Conservation (phyloP, 1,284 basidiomycete genomes). For the Termitomyces sp. region DNA sequence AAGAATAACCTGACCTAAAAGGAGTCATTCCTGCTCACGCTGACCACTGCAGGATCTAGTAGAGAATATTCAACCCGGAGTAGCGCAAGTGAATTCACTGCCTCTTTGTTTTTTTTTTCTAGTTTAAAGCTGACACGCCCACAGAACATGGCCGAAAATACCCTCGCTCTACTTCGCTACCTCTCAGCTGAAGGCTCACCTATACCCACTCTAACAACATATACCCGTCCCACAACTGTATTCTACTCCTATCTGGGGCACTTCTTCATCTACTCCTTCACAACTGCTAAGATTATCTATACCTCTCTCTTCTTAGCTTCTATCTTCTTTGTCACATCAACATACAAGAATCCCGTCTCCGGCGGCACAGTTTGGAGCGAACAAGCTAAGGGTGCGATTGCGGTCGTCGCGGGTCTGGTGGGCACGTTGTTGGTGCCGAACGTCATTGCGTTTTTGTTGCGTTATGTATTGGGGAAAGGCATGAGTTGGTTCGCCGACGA, state of each 20-base stretch:
- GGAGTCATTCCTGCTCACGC: constrained; percentile 1
- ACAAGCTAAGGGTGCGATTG: constrained; percentile 36
- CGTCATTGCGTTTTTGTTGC: constrained; percentile 70
- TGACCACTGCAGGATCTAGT: constrained; percentile 56
- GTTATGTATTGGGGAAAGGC: constrained; percentile 54
- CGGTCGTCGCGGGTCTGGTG: constrained; percentile 44
- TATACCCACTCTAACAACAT: constrained; percentile 53
- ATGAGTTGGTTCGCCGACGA: constrained; percentile 82
- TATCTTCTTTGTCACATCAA: constrained; percentile 33
- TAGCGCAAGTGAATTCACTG: constrained; percentile 48
- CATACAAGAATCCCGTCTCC: constrained; percentile 27
- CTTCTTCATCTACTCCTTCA: constrained; percentile 73
- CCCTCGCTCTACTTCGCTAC: constrained; percentile 76
- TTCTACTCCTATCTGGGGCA: constrained; percentile 73
- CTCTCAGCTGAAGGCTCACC: constrained; percentile 70
- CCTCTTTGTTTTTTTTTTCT: not conserved
- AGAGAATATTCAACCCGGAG: constrained; percentile 77
- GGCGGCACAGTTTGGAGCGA: constrained; percentile 32
- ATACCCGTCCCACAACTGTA: constrained; percentile 59
- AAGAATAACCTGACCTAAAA: not conserved
- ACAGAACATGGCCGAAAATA: constrained; percentile 87
- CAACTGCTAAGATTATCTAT: constrained; percentile 71
- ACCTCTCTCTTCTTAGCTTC: constrained; percentile 44
- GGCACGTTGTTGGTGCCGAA: constrained; percentile 68
- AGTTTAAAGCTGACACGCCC: not conserved